Conservation (phyloP, 1,284 basidiomycete genomes). For the Pyrrhoderma lamaoense region DNA sequence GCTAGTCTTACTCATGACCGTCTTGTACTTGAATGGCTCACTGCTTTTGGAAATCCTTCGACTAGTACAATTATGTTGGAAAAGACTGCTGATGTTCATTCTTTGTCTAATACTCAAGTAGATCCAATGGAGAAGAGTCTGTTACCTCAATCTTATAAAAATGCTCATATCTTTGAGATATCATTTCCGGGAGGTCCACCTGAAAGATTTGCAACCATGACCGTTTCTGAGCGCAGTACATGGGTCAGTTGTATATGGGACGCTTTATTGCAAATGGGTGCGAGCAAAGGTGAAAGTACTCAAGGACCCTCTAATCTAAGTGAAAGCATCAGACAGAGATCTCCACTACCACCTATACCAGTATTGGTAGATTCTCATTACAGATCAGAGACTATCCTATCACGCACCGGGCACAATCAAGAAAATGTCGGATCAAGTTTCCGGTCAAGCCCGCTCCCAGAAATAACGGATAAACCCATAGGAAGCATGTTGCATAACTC, state of each 20-base stretch:
- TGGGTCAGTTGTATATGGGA: constrained; percentile 74
- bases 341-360: too few relatives aligned
- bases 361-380: background rate
- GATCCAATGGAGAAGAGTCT: constrained; percentile 34
- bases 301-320: background rate
- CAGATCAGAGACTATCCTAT: too few relatives aligned
- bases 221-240: constrained; percentile 53
- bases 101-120: constrained; percentile 39
- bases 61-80: constrained; percentile 42
- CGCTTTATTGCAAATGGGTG: constrained; percentile 36
- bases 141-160: constrained; percentile 31
- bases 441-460: too few relatives aligned
- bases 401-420: too few relatives aligned
- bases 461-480: too few relatives aligned
- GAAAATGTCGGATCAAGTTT: too few relatives aligned
- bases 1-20: constrained; percentile 40
- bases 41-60: constrained; percentile 36
- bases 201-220: constrained; percentile 54
- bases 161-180: constrained; percentile 54
- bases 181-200: constrained; percentile 41
- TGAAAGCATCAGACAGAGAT: too few relatives aligned
- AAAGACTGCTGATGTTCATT: constrained; percentile 55
- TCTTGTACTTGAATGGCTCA: constrained; percentile 42
- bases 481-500: too few relatives aligned
- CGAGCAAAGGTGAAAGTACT: background rate